These are phyloP conservation scores for Venturiaceae sp. DNA, from an alignment of 2,329 filamentous ascomycete species.

Conservation along the genomic window DNA sequence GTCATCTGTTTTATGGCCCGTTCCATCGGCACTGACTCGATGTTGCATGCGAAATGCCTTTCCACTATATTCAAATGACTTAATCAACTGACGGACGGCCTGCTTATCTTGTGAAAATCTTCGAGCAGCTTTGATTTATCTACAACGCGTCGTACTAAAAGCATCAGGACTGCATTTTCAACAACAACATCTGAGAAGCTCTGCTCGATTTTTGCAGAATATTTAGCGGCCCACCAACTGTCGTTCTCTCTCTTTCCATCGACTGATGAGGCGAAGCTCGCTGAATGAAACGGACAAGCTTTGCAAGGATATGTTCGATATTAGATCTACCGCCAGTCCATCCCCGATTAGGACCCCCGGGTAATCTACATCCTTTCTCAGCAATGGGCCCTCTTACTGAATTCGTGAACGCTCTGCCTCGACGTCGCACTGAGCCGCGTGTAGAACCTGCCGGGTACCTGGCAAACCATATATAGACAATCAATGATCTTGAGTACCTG, in stretches of 20 bases:
- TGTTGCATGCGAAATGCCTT: no score
- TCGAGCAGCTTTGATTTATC: no score
- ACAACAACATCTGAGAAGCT: no score
- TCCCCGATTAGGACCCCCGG: background rate
- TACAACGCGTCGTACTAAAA: no score
- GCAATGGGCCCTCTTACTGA: background rate
- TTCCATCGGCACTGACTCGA: no score
- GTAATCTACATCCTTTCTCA: background rate
- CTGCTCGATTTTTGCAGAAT: background rate
- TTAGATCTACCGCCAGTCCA: background rate
- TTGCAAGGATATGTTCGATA: background rate
- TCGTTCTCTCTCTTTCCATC: background rate
- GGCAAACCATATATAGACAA: background rate
- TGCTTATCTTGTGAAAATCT: no score
- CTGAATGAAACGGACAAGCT: background rate
- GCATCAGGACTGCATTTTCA: no score
- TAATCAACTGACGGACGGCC: no score
- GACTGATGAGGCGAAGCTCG: background rate
- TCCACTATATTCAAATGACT: no score
- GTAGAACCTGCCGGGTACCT: background rate
- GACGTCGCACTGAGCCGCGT: background rate
- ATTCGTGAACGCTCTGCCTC: background rate
- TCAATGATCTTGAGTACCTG: no score
- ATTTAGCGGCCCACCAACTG: background rate
- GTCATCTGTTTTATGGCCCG: no score